These are phyloP conservation scores for Mytilinidion resinicola DNA, from an alignment of 495 filamentous ascomycete genomes.

Conservation along the genomic window DNA sequence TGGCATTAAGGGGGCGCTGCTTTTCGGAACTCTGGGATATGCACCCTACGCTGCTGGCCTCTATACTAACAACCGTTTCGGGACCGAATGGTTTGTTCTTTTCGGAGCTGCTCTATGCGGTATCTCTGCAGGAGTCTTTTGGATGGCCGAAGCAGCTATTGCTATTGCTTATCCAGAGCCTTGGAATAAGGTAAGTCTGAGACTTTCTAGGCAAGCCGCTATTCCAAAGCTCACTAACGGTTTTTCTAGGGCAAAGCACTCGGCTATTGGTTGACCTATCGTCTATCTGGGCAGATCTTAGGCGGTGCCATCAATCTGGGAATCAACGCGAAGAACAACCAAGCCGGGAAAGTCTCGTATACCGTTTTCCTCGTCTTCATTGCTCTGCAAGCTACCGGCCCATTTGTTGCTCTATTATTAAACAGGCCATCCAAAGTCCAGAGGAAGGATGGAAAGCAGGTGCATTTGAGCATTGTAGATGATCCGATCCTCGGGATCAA, in stretches of 20 bases:
- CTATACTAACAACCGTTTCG: constrained; percentile 61
- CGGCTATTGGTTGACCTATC: constrained; percentile 48
- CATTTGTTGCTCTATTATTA: constrained; percentile 50
- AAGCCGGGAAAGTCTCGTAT: constrained; percentile 56
- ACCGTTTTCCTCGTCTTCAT: constrained; percentile 57
- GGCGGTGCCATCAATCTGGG: constrained; percentile 59
- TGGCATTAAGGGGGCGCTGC: constrained; percentile 58
- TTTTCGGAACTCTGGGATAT: constrained; percentile 61
- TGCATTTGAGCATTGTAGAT: constrained; percentile 45
- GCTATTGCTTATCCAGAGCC: constrained; percentile 60
- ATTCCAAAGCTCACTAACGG: no score
- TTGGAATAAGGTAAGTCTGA: constrained; percentile 46
- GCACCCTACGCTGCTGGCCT: constrained; percentile 59
- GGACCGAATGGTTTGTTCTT: constrained; percentile 55
- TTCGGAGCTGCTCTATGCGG: constrained; percentile 61
- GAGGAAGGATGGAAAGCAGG: constrained; percentile 48
- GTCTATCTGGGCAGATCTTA: constrained; percentile 53
- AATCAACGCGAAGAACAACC: constrained; percentile 48
- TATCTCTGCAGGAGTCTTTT: constrained; percentile 59
- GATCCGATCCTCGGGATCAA: constrained; percentile 47
- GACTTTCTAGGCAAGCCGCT: constrained; percentile 46
- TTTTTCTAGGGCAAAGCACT: neutral
- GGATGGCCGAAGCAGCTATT: constrained; percentile 61
- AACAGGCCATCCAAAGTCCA: constrained; percentile 50
- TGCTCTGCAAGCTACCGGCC: constrained; percentile 52